Evolutionary conservation across 2,329 filamentous ascomycete species (phyloP), one percentile per base, ranked within the genome.

Genomic region (Diaporthe capsici): DNA sequence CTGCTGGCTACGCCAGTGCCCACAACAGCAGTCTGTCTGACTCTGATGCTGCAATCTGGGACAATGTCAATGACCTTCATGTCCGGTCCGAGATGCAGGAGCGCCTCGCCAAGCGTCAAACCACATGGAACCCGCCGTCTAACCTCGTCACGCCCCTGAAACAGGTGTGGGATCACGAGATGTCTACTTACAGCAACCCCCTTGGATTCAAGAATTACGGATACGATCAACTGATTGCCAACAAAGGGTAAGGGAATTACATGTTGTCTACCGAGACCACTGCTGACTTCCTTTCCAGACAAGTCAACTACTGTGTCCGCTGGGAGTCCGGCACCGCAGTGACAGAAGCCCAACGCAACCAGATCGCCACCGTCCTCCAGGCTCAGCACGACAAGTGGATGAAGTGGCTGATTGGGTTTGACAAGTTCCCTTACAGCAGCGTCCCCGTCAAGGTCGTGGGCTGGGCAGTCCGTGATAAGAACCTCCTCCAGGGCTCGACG

Each of bases 261-360:
- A 3, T 3, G 0, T 10, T 37, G 10, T 20, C 20, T 47, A 9
- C 8, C 12, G 6, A 37, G 63, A 15, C 10, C 28, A 10, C 20
- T 10, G 15, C 4, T 67, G 44, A 67, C 44, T 10, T n/a, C 12
- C 4, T 12, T 13, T 2, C 1, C 31, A 67, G 63, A 34, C 63
- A 67, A 51, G 79, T 85, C 78, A 83, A 85, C 77, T 83, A 84
- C 78, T 87, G 85, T 71, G 85, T 87, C 6, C 84, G 86, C 57
- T 87, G 86, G 86, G 85, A 87, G 74, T 85, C 84, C 0, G 81
- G 78, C 34, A 77, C 81, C 6, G 79, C 81, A 2, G 82, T 86
- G 10, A 84, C 83, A 0, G 84, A 83, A 10, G 84, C 81, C 1
- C 82, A 87, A 75, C 84, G 86, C 20, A 80, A 79, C 20, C 78